Evolutionary conservation across 208 protist genomes (phyloP).

Genomic region (Plasmodiophora brassicae): DNA sequence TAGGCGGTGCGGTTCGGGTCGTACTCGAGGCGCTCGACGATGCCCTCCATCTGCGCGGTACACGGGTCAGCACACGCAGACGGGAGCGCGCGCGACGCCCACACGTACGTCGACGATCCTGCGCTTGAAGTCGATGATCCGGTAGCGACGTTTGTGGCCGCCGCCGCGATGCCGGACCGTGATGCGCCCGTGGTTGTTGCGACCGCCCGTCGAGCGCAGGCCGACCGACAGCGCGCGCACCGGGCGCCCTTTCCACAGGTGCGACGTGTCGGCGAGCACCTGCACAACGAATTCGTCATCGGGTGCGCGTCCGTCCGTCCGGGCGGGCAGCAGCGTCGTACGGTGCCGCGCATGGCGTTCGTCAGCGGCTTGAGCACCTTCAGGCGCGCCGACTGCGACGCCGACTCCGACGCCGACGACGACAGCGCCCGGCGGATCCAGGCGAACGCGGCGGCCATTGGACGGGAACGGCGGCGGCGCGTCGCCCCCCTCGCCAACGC

Average conservation of each 20-base stretch:
- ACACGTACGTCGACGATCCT: neutral
- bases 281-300: neutral
- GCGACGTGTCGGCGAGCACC: neutral
- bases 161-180: conserved; percentile 47
- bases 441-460: too few species aligned
- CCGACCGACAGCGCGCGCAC: conserved; percentile 39
- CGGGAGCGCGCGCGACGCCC: neutral
- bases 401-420: too few species aligned
- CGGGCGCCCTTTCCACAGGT: conserved; percentile 46
- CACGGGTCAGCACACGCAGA: neutral
- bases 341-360: neutral
- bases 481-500: too few species aligned
- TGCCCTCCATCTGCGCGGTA: neutral
- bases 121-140: conserved; percentile 50
- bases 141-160: conserved; percentile 50
- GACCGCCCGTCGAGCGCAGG: conserved; percentile 34
- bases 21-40: conserved; percentile 48
- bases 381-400: neutral
- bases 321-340: neutral
- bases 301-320: neutral
- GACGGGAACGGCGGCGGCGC: too few species aligned
- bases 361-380: neutral
- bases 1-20: conserved; percentile 47
- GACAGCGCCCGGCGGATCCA: too few species aligned
- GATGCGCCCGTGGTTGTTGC: conserved; percentile 47